A percentile compares a stretch with the other conserved stretches of the same genome.
Conservation (phyloP, 352 stramenopile species). For the Phytophthora ohioensis region DNA sequence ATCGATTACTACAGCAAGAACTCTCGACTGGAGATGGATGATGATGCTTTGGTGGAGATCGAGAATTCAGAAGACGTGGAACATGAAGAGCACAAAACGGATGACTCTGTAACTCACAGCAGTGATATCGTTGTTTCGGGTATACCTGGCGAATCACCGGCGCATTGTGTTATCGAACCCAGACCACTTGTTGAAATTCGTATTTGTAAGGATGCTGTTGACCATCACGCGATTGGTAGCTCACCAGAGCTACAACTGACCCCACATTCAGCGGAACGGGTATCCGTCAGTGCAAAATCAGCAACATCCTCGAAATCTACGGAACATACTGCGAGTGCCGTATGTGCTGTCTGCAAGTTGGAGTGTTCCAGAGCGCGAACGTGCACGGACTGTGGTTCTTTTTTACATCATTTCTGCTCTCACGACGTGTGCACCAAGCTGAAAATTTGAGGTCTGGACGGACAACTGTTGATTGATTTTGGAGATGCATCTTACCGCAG, state of each 20-base stretch:
- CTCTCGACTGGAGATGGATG: not conserved
- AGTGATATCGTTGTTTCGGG: no score
- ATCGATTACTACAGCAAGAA: not conserved
- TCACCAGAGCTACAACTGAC: no score
- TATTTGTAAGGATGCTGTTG: no score
- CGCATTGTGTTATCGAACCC: no score
- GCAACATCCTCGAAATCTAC: not conserved
- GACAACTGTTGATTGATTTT: slow-evolving; percentile 4
- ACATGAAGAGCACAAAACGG: no score
- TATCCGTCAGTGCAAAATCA: not conserved
- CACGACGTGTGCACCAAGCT: slow-evolving; percentile 4
- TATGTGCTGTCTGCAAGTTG: not conserved
- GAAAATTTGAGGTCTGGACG: not conserved
- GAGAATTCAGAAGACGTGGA: not conserved
- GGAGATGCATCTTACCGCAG: not conserved
- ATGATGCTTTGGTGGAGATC: not conserved
- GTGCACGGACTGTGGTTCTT: not conserved
- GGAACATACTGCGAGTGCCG: not conserved
- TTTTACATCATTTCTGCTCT: slow-evolving; percentile 12
- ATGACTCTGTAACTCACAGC: no score
- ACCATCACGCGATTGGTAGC: no score
- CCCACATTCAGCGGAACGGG: no score
- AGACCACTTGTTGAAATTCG: no score
- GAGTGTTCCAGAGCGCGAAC: not conserved
- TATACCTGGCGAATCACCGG: no score